Evolutionary conservation across 805 yeast species (phyloP).

Genomic region (Ogataea nitratoaversa): DNA sequence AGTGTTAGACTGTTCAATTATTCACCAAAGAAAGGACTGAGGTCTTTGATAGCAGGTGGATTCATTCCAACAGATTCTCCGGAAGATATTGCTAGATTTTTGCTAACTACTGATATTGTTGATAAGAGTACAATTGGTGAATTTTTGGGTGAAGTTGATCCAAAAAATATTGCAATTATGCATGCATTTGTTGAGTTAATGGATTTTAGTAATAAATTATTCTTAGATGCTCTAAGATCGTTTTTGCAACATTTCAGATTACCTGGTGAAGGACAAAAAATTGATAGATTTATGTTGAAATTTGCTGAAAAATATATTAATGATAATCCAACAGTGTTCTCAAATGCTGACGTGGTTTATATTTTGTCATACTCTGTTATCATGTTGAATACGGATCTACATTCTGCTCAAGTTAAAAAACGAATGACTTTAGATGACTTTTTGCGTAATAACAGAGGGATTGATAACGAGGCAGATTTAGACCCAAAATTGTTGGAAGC

Average conservation of each 20-base stretch:
- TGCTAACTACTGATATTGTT: conserved; percentile 63
- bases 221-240: conserved; percentile 81
- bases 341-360: conserved; percentile 92
- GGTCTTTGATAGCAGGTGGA: conserved; percentile 53
- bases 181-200: conserved; percentile 88
- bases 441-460: conserved; percentile 80
- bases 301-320: conserved; percentile 89
- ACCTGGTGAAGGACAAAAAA: conserved; percentile 98
- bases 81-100: conserved; percentile 65
- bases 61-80: conserved; percentile 64
- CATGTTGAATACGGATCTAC: conserved; percentile 91
- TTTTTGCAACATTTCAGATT: conserved; percentile 86
- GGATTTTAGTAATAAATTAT: conserved; percentile 64
- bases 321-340: conserved; percentile 83
- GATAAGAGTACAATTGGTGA: conserved; percentile 88
- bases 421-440: conserved; percentile 89
- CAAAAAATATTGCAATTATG: conserved; percentile 75
- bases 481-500: conserved; percentile 67
- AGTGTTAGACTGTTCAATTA: conserved; percentile 77
- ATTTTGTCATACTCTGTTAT: conserved; percentile 88
- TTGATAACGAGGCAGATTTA: conserved; percentile 84
- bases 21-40: conserved; percentile 79
- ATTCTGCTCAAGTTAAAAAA: conserved; percentile 78
- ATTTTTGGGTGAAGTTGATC: conserved; percentile 84
- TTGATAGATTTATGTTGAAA: conserved; percentile 93